Conservation (phyloP, 2,329 filamentous ascomycete species). For the Cladophialophora chaetospira region DNA sequence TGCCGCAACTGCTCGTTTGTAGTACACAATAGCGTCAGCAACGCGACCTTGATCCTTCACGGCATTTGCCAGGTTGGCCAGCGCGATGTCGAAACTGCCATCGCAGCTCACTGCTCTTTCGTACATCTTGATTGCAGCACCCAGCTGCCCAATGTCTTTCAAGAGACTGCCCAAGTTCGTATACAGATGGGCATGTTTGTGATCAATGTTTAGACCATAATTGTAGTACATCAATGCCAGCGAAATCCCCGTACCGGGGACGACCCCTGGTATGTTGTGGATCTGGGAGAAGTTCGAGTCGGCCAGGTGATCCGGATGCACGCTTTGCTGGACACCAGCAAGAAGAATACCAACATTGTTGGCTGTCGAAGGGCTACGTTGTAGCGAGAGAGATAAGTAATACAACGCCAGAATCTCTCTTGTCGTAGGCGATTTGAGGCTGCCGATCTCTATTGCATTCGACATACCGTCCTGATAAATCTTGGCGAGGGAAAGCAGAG, state of each 20-base stretch:
- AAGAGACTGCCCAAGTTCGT: conserved; percentile 93
- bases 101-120: conserved; percentile 91
- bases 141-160: conserved; percentile 93
- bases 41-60: conserved; percentile 95
- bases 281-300: conserved; percentile 34
- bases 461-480: conserved; percentile 93
- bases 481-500: conserved; percentile 88
- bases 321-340: conserved; percentile 82
- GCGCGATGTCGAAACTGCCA: conserved; percentile 90
- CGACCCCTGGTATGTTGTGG: conserved; percentile 65
- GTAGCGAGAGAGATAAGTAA: conserved; percentile 89
- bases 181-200: conserved; percentile 90
- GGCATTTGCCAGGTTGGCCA: conserved; percentile 95
- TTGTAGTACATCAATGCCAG: conserved; percentile 93
- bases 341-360: conserved; percentile 97
- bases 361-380: conserved; percentile 93
- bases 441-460: conserved; percentile 55
- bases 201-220: conserved; percentile 84
- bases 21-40: conserved; percentile 88
- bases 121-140: conserved; percentile 94
- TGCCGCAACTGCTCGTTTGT: conserved; percentile 83
- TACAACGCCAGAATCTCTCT: conserved; percentile 93
- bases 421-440: conserved; percentile 71
- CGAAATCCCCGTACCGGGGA: conserved; percentile 81
- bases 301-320: conserved; percentile 43